A percentile compares a stretch with the other conserved stretches of the same genome.
Conservation (phyloP, 2,329 filamentous ascomycete genomes). For the Allantophomopsis lycopodina region DNA sequence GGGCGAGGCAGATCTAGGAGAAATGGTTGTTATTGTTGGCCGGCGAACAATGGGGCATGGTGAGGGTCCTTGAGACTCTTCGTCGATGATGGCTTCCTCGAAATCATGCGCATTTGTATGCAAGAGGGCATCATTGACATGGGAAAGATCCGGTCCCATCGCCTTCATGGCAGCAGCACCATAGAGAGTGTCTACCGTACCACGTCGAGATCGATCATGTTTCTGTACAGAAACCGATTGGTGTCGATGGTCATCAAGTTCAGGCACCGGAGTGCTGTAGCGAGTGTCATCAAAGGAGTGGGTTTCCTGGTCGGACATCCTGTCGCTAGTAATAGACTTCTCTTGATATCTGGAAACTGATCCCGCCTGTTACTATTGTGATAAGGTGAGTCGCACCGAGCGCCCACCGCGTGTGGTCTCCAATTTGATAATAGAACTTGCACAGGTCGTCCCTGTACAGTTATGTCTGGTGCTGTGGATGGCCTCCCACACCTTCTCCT, state of each 20-base stretch:
- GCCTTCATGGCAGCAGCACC: slow-evolving; percentile 24
- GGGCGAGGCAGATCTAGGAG: slow-evolving; percentile 64
- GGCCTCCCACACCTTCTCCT: slow-evolving; percentile 1
- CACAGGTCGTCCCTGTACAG: slow-evolving; percentile 21
- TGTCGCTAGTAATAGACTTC: slow-evolving; percentile 19
- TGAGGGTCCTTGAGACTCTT: slow-evolving; percentile 42
- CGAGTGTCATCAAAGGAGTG: slow-evolving; percentile 44
- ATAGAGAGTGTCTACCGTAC: slow-evolving; percentile 61
- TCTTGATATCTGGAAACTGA: not conserved
- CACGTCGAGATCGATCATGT: slow-evolving; percentile 47
- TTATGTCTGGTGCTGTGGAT: not conserved
- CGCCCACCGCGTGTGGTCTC: slow-evolving; percentile 34
- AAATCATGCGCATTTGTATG: slow-evolving; percentile 61
- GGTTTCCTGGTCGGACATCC: slow-evolving; percentile 53
- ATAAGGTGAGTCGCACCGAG: slow-evolving; percentile 34
- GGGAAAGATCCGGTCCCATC: slow-evolving; percentile 22
- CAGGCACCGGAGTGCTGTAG: slow-evolving; percentile 62
- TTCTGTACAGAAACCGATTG: slow-evolving; percentile 48
- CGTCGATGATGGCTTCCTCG: slow-evolving; percentile 73
- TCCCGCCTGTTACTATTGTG: slow-evolving; percentile 1
- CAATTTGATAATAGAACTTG: slow-evolving; percentile 30
- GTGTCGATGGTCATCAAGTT: slow-evolving; percentile 78
- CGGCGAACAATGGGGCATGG: slow-evolving; percentile 31
- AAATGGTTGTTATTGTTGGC: slow-evolving; percentile 35
- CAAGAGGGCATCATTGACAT: slow-evolving; percentile 22